Percentiles rank a stretch among this genome's conserved stretches.
phyloP scores from a whole-genome alignment of 306 rosid genomes.

The Chamaecrista fasciculata region DNA sequence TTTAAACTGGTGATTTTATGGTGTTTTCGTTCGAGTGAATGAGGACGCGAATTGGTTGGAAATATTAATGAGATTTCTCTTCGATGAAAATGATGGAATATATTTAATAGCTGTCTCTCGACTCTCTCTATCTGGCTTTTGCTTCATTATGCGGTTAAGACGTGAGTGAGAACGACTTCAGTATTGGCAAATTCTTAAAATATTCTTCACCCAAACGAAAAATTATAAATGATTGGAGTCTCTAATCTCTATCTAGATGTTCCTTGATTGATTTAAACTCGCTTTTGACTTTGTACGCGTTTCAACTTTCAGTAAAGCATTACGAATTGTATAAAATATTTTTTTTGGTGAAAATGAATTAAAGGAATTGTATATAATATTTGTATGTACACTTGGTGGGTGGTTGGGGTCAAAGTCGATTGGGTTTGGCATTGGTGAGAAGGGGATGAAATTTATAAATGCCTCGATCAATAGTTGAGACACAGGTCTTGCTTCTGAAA shows the following conservation, averaged over 20 bases:
- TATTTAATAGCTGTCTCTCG: not conserved
- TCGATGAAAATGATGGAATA: not conserved
- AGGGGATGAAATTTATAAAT: not conserved
- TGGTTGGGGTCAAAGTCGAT: not conserved
- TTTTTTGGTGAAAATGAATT: too few relatives aligned
- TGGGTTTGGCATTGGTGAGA: not conserved
- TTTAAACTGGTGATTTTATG: not conserved
- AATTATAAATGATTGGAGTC: not conserved
- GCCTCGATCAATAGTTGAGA: too few relatives aligned
- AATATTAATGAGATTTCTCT: not conserved
- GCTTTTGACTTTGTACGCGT: not conserved
- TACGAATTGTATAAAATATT: too few relatives aligned
- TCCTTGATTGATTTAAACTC: not conserved
- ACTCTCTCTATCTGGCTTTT: not conserved
- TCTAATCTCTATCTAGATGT: not conserved
- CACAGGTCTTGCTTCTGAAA: too few relatives aligned
- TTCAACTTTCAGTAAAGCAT: not conserved
- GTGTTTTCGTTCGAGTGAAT: not conserved
- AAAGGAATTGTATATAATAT: too few relatives aligned
- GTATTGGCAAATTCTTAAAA: not conserved
- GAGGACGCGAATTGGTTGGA: not conserved
- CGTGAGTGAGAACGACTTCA: conserved; percentile 26
- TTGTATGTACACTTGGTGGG: not conserved
- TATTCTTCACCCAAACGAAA: not conserved
- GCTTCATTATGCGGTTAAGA: conserved; percentile 5